These are phyloP conservation scores for Fusarium sp. DNA, from an alignment of 2,329 filamentous ascomycete species.

Conservation along the genomic window DNA sequence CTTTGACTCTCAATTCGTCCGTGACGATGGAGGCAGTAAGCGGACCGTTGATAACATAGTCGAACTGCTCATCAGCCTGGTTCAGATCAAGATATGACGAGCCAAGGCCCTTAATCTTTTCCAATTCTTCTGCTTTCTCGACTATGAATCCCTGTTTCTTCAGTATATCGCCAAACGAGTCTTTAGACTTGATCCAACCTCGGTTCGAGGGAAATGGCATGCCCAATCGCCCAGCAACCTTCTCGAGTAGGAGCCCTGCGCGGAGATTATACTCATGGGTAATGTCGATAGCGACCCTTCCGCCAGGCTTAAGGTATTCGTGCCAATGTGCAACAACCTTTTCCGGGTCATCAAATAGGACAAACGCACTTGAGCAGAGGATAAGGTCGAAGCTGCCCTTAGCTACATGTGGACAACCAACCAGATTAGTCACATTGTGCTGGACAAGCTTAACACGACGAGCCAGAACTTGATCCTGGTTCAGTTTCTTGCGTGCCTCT, in stretches of 20 bases:
- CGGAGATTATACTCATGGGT: conserved; percentile 50
- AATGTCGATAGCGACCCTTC: conserved; percentile 51
- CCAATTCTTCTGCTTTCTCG: conserved; percentile 45
- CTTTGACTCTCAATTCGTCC: conserved; percentile 43
- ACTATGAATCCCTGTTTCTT: conserved; percentile 47
- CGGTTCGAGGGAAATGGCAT: conserved; percentile 48
- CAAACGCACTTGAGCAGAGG: conserved; percentile 53
- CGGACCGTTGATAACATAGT: conserved; percentile 39
- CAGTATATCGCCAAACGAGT: conserved; percentile 48
- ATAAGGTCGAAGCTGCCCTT: conserved; percentile 49
- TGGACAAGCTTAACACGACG: conserved; percentile 43
- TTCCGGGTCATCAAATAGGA: conserved; percentile 48
- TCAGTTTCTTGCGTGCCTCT: conserved; percentile 43
- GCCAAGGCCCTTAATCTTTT: conserved; percentile 45
- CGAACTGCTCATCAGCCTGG: conserved; percentile 49
- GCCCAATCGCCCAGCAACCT: conserved; percentile 41
- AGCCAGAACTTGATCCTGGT: conserved; percentile 27
- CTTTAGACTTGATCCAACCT: conserved; percentile 47
- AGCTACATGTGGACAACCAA: conserved; percentile 29
- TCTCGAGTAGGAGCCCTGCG: conserved; percentile 46
- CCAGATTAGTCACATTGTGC: conserved; percentile 49
- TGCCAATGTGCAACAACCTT: conserved; percentile 48
- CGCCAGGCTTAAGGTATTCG: conserved; percentile 46
- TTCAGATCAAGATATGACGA: conserved; percentile 41
- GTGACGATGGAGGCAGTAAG: conserved; percentile 34